These are phyloP conservation scores for Macaranga tanarius DNA, from an alignment of 441 rosid species.

Conservation along the genomic window DNA sequence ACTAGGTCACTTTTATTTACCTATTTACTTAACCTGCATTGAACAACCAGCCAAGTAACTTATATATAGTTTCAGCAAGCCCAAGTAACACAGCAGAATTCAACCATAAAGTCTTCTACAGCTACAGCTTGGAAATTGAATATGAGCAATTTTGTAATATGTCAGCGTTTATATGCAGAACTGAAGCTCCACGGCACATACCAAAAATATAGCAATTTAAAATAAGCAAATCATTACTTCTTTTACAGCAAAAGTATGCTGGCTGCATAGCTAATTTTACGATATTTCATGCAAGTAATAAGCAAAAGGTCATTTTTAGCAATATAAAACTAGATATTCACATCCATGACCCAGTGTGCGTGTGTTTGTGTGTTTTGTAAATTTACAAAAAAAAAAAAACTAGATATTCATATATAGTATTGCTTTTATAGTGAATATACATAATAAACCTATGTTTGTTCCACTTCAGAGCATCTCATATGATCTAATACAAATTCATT, in stretches of 20 bases:
- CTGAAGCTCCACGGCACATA: too few species aligned
- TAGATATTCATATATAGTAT: neutral
- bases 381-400: too few species aligned
- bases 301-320: neutral
- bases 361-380: too few species aligned
- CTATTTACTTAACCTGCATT: too few species aligned
- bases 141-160: too few species aligned
- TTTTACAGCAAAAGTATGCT: neutral
- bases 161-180: too few species aligned
- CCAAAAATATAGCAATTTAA: neutral
- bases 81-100: neutral
- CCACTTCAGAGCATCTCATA: neutral
- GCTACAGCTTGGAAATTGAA: too few species aligned
- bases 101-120: neutral
- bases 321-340: neutral
- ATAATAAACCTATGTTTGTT: neutral
- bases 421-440: neutral
- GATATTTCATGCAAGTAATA: neutral
- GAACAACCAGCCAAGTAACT: too few species aligned
- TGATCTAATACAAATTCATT: neutral
- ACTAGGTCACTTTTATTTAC: too few species aligned
- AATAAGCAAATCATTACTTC: neutral
- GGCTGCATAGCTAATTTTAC: neutral
- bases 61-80: too few species aligned
- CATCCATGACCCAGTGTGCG: too few species aligned